Base-by-base conservation (phyloP, 1,284 basidiomycete genomes). In the Hortiboletus rubellus region DNA sequence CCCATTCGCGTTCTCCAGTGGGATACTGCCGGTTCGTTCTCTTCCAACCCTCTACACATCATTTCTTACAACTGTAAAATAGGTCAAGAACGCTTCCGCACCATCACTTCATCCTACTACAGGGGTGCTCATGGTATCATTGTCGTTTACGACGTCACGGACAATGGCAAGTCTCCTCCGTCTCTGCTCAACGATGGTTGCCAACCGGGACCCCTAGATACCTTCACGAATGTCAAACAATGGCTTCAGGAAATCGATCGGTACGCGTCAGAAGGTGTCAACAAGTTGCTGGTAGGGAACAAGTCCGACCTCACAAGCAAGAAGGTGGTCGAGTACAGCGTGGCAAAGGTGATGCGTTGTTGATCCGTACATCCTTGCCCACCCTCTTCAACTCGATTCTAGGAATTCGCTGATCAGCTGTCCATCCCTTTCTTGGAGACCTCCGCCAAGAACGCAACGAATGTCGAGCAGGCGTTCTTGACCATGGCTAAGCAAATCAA, bases 231-330 rank as follows among this genome's bases (percentile, higher is more conserved):
- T 70, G 97, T 99, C 74, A 99, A 99, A 83, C 95, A 98, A 75
- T 99, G 97, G 97, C 85, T 99, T 58, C 95, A 97, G 74, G 96
- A 99, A 78, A 99, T 99, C 70, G 97, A 99, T 80, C 89, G 96
- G 70, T 98, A 99, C 76, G 97, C 97, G 59, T 96, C 94, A 50
- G 97, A 99, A 76, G 97, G 96, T 54, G 96, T 99, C 60, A 98
- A 98, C 85, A 98, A 98, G 80, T 78, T 99, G 49, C 84, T 99
- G 52, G 94, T 99, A 57, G 96, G 96, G 62, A 99, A 98, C 84
- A 99, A 99, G 83, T 94, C 91, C 50, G 96, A 99, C 79, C 81
- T 98, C 73, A 94, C 94, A 43, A 89, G 87, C 81, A 99, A 99
- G 89, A 99, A 98, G 82, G 96, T 97, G 52, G 96, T 99, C 63